phyloP scores from a whole-genome alignment of 129 eudicot species.

The Pittosporum tobira region DNA sequence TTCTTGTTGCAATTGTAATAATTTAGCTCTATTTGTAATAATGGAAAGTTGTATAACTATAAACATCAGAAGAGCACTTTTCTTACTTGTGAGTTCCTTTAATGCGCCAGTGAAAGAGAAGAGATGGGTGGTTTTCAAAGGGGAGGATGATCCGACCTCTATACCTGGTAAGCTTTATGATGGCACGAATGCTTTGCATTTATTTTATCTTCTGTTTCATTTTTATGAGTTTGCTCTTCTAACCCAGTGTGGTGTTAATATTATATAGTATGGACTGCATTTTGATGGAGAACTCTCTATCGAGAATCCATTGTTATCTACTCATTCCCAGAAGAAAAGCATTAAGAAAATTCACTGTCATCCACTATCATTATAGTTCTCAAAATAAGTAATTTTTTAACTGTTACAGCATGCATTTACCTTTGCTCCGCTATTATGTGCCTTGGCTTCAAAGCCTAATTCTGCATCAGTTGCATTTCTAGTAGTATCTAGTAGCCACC shows the following conservation, averaged over 20 bases:
- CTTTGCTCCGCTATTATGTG: background rate
- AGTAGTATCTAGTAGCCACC: background rate
- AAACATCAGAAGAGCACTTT: background rate
- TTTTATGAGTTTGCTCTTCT: background rate
- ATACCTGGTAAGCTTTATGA: slow-evolving; percentile 58
- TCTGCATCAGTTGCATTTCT: background rate
- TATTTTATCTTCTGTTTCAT: background rate
- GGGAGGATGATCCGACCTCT: slow-evolving; percentile 82
- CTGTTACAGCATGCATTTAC: background rate
- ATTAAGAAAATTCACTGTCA: too few relatives aligned
- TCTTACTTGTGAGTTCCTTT: slow-evolving; percentile 7
- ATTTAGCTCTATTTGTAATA: background rate
- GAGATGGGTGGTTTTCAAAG: slow-evolving; percentile 83
- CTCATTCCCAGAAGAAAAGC: too few relatives aligned
- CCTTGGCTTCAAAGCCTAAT: background rate
- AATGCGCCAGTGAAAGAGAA: slow-evolving; percentile 83
- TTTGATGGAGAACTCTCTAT: background rate
- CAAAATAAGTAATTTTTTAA: too few relatives aligned
- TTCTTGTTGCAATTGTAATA: background rate
- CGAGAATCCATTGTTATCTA: slow-evolving; percentile 2
- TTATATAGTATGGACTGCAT: background rate
- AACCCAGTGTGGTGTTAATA: background rate
- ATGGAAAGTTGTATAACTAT: background rate
- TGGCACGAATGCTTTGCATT: background rate
- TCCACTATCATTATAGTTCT: background rate